A percentile compares a stretch with the other conserved stretches of the same genome.
Conservation (phyloP, 257 asterid species). For the Agastache rugosa region DNA sequence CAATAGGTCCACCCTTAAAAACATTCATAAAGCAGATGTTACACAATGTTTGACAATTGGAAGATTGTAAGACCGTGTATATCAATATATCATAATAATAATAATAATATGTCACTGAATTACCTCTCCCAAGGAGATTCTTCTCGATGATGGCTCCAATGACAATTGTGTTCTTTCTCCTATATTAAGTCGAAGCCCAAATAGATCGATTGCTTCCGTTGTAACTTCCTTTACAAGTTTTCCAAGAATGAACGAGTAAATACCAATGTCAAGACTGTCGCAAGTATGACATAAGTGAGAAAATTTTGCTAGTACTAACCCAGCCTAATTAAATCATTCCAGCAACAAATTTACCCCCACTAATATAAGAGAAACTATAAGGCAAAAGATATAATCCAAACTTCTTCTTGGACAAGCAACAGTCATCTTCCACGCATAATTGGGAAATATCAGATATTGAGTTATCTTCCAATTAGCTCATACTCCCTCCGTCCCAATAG, state of each 20-base stretch:
- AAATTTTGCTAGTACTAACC: conserved; percentile 17
- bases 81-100: no score
- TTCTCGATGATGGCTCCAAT: conserved; percentile 55
- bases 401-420: conserved; percentile 1
- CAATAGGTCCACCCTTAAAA: conserved; percentile 69
- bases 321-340: conserved; percentile 19
- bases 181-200: conserved; percentile 51
- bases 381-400: neutral
- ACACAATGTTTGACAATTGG: conserved; percentile 17
- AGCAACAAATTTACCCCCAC: conserved; percentile 17
- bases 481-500: no score
- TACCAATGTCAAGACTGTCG: conserved; percentile 25
- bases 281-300: no score
- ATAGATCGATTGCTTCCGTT: conserved; percentile 55
- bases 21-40: conserved; percentile 38
- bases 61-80: conserved; percentile 12
- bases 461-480: no score
- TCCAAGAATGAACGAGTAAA: conserved; percentile 35
- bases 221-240: conserved; percentile 58
- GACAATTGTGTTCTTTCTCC: conserved; percentile 64
- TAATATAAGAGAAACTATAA: neutral
- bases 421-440: neutral
- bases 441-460: neutral
- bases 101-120: conserved; percentile 22
- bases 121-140: conserved; percentile 75